Evolutionary conservation across 208 protist genomes (phyloP).

Genomic region (Tetramitus jugosus): DNA sequence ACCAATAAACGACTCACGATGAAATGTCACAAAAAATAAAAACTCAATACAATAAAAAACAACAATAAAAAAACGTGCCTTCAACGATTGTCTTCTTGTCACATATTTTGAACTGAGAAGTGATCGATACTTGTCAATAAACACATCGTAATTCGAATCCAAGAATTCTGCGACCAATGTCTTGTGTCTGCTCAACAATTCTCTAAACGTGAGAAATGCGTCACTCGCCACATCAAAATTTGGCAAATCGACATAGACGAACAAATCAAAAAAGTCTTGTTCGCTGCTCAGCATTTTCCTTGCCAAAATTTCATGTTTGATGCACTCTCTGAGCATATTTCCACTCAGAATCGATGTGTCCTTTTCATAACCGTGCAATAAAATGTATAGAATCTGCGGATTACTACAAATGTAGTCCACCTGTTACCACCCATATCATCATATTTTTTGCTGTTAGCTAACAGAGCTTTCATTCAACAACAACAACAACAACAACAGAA

Average conservation of each 20-base stretch:
- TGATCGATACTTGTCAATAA: conserved; percentile 51
- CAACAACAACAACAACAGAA: too few species aligned
- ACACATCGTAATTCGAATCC: conserved; percentile 55
- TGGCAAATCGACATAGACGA: conserved; percentile 57
- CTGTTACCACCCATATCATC: too few species aligned
- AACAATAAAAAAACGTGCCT: background rate
- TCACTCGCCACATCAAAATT: conserved; percentile 75
- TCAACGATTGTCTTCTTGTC: conserved; percentile 64
- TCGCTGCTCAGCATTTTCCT: background rate
- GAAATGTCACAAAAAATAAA: too few species aligned
- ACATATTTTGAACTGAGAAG: conserved; percentile 75
- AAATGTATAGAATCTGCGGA: background rate
- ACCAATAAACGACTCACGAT: background rate
- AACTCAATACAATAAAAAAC: background rate
- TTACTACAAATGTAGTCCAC: conserved; percentile 13
- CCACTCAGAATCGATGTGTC: background rate
- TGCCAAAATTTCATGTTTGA: conserved; percentile 12
- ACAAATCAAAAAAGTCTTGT: conserved; percentile 43
- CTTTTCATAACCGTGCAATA: background rate
- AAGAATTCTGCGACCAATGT: conserved; percentile 54
- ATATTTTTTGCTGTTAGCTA: too few species aligned
- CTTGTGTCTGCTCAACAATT: conserved; percentile 59
- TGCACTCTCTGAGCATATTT: conserved; percentile 5
- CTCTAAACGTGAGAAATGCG: conserved; percentile 72
- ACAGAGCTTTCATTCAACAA: too few species aligned